Percentiles rank a stretch among this genome's conserved stretches.
These are phyloP conservation scores for Nidularia pulvinata DNA, from an alignment of 768 basidiomycete genomes.

Conservation along the genomic window DNA sequence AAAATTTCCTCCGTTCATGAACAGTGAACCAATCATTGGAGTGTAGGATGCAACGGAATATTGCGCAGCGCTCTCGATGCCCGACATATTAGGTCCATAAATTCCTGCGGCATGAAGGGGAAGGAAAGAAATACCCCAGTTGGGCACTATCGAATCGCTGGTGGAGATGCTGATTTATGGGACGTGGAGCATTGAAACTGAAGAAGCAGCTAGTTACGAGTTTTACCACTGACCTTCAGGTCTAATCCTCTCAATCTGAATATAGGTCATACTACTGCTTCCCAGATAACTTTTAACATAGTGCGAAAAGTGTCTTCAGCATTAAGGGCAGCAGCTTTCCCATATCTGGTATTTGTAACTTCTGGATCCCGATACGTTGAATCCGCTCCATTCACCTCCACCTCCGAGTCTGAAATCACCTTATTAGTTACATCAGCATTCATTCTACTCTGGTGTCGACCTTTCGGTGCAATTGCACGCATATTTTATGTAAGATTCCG, in stretches of 20 bases:
- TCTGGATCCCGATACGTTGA: not conserved
- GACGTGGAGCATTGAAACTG: too few relatives aligned
- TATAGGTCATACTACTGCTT: not conserved
- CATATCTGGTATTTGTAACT: not conserved
- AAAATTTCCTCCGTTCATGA: not conserved
- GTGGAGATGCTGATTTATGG: not conserved
- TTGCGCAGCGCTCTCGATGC: slow-evolving; percentile 1
- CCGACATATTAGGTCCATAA: slow-evolving; percentile 1
- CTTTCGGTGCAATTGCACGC: not conserved
- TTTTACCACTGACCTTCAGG: not conserved
- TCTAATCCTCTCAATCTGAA: not conserved
- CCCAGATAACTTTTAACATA: not conserved
- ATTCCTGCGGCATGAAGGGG: slow-evolving; percentile 13
- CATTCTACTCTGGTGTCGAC: not conserved
- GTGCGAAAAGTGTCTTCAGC: not conserved
- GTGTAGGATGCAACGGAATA: slow-evolving; percentile 14
- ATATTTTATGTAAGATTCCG: not conserved
- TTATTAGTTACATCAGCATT: not conserved
- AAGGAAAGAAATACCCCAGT: slow-evolving; percentile 11
- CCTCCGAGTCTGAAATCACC: not conserved
- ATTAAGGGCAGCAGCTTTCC: not conserved
- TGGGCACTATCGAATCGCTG: slow-evolving; percentile 11
- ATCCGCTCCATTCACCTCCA: not conserved
- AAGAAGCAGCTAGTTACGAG: not conserved
- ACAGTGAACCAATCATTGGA: slow-evolving; percentile 5